phyloP scores from a whole-genome alignment of 257 asterid species.

The Petrea volubilis region DNA sequence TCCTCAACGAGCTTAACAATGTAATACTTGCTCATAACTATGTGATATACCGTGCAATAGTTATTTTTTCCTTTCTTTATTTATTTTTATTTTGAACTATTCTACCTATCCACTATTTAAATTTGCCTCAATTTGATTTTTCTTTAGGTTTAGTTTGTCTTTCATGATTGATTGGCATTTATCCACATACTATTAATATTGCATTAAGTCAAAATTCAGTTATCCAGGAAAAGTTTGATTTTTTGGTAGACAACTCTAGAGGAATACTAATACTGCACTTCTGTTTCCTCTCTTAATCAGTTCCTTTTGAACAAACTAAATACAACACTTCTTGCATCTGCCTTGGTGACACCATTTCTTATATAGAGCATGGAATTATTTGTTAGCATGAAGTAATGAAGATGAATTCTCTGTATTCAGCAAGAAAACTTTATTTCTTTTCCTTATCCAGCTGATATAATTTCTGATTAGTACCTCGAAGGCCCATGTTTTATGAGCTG shows the following conservation, averaged over 20 bases:
- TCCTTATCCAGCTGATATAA: neutral
- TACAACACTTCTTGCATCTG: neutral
- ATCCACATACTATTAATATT: neutral
- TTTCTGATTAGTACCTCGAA: too few relatives aligned
- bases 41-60: neutral
- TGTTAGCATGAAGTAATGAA: neutral
- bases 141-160: conserved; percentile 3
- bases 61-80: neutral
- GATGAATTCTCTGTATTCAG: neutral
- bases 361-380: neutral
- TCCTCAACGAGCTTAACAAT: conserved; percentile 9
- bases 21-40: conserved; percentile 10
- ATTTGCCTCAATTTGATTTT: neutral
- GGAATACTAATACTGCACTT: neutral
- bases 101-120: neutral
- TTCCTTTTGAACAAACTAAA: too few relatives aligned
- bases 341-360: neutral
- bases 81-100: neutral
- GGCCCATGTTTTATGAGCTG: too few relatives aligned
- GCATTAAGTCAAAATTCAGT: neutral
- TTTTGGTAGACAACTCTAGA: neutral
- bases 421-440: neutral
- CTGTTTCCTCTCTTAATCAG: neutral
- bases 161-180: neutral
- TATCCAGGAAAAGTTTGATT: neutral